These are phyloP conservation scores for Chloris gayana DNA, from an alignment of 176 grass and related monocot genomes.

Conservation along the genomic window DNA sequence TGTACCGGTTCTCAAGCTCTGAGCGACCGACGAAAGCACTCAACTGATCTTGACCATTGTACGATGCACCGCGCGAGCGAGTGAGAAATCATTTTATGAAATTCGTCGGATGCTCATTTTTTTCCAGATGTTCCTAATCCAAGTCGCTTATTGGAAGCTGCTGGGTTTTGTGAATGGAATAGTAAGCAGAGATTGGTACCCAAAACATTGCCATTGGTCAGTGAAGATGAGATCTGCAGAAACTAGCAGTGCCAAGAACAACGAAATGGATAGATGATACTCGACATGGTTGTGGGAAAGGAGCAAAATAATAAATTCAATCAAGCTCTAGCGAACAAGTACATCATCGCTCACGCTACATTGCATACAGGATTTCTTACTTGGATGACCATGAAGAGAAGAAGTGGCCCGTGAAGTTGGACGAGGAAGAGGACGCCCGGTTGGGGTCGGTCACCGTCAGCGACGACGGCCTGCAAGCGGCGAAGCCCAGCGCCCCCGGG, in stretches of 20 bases:
- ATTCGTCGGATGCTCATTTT: no score
- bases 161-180: background rate
- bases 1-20: slow-evolving; percentile 14
- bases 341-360: background rate
- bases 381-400: slow-evolving; percentile 49
- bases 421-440: slow-evolving; percentile 42
- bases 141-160: background rate
- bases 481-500: slow-evolving; percentile 2
- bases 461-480: slow-evolving; percentile 19
- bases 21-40: background rate
- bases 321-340: slow-evolving; percentile 28
- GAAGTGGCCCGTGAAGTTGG: slow-evolving; percentile 40
- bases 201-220: background rate
- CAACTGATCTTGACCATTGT: background rate
- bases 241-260: background rate
- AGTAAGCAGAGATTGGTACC: background rate
- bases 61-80: background rate
- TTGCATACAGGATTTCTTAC: background rate
- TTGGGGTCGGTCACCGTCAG: slow-evolving; percentile 45
- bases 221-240: background rate
- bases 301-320: slow-evolving; percentile 29
- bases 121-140: background rate
- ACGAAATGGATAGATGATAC: background rate
- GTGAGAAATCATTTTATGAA: background rate
- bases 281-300: background rate